Percentiles rank a stretch among this genome's conserved stretches.
phyloP scores from a whole-genome alignment of 2,329 filamentous ascomycete species.

The Aurifilum marmelostoma region DNA sequence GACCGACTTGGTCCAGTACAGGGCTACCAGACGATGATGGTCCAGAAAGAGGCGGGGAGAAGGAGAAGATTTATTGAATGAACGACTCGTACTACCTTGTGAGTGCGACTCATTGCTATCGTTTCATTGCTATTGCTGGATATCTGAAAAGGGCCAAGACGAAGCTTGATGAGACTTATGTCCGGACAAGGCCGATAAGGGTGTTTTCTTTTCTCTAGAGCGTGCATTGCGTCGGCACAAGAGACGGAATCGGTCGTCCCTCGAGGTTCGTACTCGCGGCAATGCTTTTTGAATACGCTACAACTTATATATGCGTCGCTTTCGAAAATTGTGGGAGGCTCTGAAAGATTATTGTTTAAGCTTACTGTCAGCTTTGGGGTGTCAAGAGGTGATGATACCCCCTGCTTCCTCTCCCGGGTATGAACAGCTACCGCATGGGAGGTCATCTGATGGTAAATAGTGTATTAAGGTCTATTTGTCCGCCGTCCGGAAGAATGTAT shows the following conservation, averaged over 20 bases:
- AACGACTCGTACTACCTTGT: neutral
- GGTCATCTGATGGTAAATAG: neutral
- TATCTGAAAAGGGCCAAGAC: neutral
- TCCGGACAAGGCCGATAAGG: neutral
- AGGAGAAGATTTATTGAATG: neutral
- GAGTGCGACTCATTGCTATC: neutral
- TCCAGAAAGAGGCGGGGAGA: neutral
- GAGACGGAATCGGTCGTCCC: slow-evolving; percentile 3
- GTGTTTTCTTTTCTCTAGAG: neutral
- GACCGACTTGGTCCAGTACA: neutral
- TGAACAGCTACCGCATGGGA: neutral
- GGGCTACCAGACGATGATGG: neutral
- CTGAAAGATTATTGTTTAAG: neutral
- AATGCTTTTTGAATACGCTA: neutral
- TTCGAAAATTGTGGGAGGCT: neutral
- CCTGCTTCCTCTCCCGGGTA: neutral
- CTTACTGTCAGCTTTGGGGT: slow-evolving; percentile 1
- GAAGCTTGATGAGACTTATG: neutral
- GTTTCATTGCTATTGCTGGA: neutral
- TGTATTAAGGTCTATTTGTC: neutral
- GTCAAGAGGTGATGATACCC: neutral
- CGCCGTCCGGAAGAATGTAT: neutral
- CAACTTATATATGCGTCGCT: neutral
- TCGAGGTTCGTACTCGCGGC: neutral
- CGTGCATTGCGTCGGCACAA: slow-evolving; percentile 10